These are phyloP conservation scores for Cercis canadensis DNA, from an alignment of 306 rosid species.

Conservation along the genomic window DNA sequence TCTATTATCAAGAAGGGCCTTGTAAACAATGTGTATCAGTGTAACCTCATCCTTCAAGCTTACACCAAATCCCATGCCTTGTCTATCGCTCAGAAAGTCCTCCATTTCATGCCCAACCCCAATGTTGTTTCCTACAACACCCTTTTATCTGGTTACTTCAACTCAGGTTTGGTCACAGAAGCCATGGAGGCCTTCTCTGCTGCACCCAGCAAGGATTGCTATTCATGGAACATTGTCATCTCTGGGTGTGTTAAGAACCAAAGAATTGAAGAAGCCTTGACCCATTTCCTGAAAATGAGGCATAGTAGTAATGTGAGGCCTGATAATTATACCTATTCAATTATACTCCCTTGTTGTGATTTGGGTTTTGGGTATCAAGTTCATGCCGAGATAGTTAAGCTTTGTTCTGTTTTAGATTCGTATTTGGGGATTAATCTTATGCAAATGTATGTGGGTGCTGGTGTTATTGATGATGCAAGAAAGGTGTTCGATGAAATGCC, in stretches of 20 bases:
- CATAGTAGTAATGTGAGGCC: background rate
- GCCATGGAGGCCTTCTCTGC: conserved; percentile 18
- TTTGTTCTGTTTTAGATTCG: background rate
- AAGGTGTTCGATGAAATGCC: conserved; percentile 33
- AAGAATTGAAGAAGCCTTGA: background rate
- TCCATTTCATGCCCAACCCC: conserved; percentile 22
- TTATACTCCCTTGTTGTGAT: conserved; percentile 13
- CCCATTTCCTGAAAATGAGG: conserved; percentile 27
- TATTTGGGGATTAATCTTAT: conserved; percentile 18
- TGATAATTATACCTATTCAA: conserved; percentile 6
- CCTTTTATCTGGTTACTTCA: conserved; percentile 6
- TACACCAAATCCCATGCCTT: conserved; percentile 13
- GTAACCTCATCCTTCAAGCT: conserved; percentile 26
- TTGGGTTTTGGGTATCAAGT: conserved; percentile 28
- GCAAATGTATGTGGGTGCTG: conserved; percentile 1
- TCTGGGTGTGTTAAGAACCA: conserved; percentile 24
- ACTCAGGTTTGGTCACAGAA: conserved; percentile 8
- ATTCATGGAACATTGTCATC: conserved; percentile 29
- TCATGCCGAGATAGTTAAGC: conserved; percentile 5
- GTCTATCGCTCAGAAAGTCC: background rate
- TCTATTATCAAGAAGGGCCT: conserved; percentile 27
- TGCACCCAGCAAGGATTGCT: background rate
- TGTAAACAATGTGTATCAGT: conserved; percentile 9
- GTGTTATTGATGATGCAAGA: conserved; percentile 5
- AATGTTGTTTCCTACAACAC: conserved; percentile 31